These are phyloP conservation scores for Aspergillus fructus DNA, from an alignment of 2,329 filamentous ascomycete genomes.

Conservation along the genomic window DNA sequence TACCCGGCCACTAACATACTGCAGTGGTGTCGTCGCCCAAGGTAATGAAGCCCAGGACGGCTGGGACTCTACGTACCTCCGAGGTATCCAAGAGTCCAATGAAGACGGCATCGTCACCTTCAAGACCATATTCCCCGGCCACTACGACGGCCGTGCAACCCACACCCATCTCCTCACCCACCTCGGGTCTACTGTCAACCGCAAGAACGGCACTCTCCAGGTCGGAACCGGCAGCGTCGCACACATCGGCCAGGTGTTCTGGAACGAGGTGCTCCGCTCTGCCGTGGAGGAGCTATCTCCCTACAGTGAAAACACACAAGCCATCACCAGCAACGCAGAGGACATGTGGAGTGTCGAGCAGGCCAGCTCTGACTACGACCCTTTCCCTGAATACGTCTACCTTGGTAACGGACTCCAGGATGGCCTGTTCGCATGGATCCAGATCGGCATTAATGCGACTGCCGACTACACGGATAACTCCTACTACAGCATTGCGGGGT, in stretches of 20 bases:
- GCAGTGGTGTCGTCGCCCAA: conserved; percentile 27
- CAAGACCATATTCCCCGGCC: conserved; percentile 49
- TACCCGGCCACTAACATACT: conserved; percentile 6
- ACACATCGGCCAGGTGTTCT: conserved; percentile 53
- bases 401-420: conserved; percentile 51
- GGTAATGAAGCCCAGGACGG: conserved; percentile 32
- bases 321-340: conserved; percentile 42
- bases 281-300: conserved; percentile 46
- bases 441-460: conserved; percentile 47
- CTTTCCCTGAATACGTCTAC: conserved; percentile 55
- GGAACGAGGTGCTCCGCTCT: conserved; percentile 47
- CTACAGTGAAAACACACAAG: conserved; percentile 29
- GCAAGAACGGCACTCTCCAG: conserved; percentile 46
- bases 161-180: conserved; percentile 55
- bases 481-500: conserved; percentile 25
- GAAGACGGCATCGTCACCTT: conserved; percentile 50
- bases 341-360: conserved; percentile 44
- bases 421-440: conserved; percentile 52
- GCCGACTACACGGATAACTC: conserved; percentile 29
- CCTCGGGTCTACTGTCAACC: conserved; percentile 33
- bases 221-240: conserved; percentile 44
- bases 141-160: conserved; percentile 47
- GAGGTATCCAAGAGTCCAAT: conserved; percentile 50
- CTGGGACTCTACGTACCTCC: conserved; percentile 47
- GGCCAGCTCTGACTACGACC: conserved; percentile 48